Evolutionary conservation across 2,329 filamentous ascomycete species (phyloP), one percentile per base, ranked within the genome.

Genomic region (Polychaeton citri): DNA sequence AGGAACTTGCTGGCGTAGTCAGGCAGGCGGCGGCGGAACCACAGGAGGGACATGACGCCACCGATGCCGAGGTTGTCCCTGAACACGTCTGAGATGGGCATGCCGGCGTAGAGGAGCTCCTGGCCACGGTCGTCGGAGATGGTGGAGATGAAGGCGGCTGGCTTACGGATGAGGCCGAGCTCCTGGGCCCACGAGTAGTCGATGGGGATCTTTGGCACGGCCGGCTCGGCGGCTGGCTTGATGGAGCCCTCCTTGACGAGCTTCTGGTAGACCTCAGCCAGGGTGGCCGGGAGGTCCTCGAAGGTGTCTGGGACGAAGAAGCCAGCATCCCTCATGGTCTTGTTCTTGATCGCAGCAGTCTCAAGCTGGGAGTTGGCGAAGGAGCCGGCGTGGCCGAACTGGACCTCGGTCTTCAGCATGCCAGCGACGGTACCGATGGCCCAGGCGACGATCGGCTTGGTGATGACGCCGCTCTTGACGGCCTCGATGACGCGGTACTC

Each of bases 1-100:
- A 98, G 70, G 75, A 98, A 98, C 70, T 93, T 93, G 74, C 85
- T 92, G 57, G 90, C 90, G 62, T 95, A 96, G 58, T 81, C 71
- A 45, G 90, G 90, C 44, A 98, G 81, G 59, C 90, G 83, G 65
- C 90, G 87, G 58, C 90, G 88, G 86, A 98, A 98, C 90, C 90
- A 98, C 53, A 98, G 74, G 39, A 98, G 78, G 42, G 90, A 95
- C 90, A 98, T 98, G 69, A 98, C 90, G 81, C 90, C 90, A 62
- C 90, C 90, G 53, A 98, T 96, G 53, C 90, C 90, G 54, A 98
- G 96, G 53, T 96, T 87, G 72, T 98, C 90, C 64, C 69, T 83
- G 81, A 98, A 98, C 47, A 98, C 90, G 61, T 98, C 90, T n/a
- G 90, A 96, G 59, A 98, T 98, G 58, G 90, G 90, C 84, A 98